Base-by-base conservation (phyloP, 257 asterid genomes). In the Verbena officinalis region DNA sequence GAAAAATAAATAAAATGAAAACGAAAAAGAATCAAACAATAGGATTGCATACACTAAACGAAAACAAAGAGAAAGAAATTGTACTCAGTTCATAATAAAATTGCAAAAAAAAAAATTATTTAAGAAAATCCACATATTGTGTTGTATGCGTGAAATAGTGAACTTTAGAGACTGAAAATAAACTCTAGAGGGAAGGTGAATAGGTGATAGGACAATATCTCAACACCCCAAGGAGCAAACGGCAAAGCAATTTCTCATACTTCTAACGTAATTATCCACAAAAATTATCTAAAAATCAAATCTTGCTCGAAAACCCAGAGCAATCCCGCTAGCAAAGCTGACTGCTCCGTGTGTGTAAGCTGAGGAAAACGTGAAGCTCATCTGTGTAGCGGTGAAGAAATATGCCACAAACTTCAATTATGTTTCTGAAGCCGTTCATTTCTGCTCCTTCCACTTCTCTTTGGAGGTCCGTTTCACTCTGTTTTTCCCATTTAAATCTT, bases 351-450 rank as follows among this genome's bases (percentile, higher is more conserved):
- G 40, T 36, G 40, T 36, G 4, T 36, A 9, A 27, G 64, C 68
- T 68, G 62, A 53, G 71, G 23, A 40, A 23, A 75, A 22, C 4
- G 20, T 48, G 3, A 30, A 64, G 62, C 22, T 44, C 44, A 68
- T 62, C 34, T 42, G 42, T 44, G 64, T 59, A 67, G 64, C 31
- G 31, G 31, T 21, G n/a, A 38, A 14, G 59, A 46, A 67, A 65
- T 4, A 76, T 89, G 97, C 81, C 86, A 52, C 86, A 85, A 63
- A 73, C 88, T 22, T 70, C 83, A 50, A 52, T 69, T 55, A 77
- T 89, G 87, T 77, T 80, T 70, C 74, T 76, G 50, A 89, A 89
- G 64, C 90, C 96, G 60, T 83, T 86, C 78, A 69, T 81, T 59
- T 82, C 86, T 48, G 73, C 84, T 67, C 91, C 94, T 15, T 75